Base-by-base conservation (phyloP, 2,329 filamentous ascomycete genomes). In the Arthrobotrys musiformis region DNA sequence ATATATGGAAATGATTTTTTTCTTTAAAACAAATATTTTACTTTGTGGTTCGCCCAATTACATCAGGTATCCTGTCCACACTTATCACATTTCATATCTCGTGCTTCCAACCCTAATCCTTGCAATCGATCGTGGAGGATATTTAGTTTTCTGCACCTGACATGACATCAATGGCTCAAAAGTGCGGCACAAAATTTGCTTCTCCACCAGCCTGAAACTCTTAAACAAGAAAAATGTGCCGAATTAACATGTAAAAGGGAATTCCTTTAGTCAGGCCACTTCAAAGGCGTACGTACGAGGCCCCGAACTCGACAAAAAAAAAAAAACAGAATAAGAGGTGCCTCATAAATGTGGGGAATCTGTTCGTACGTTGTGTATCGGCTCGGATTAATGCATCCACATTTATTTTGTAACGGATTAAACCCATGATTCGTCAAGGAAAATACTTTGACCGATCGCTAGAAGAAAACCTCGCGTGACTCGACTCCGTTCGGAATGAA, bases 171-270 rank as follows among this genome's bases (percentile, higher is more conserved):
- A 69, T 58, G 56, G 70, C 70, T 52, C 37, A 58, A 58, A 58
- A 68, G 42, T 75, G 63, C 62, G 62, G 63, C 70, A 56, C 44
- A 56, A 30, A 35, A 19, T 35, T 35, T 35, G n/a, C 50, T 62
- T 48, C 70, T 63, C 70, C 70, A 75, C 70, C 35, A 42, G 50
- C 46, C 48, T 75, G 70, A 74, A 74, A 74, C 70, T 74, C 62
- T 67, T 67, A 74, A 58, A 63, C 46, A 56, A 58, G 26, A 40
- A 9, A 63, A 48, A 61, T 26, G 22, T 30, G 40, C 54, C 40
- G 40, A 61, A 40, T 61, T 19, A 33, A 50, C 33, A 8, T 30
- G 17, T 44, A 28, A 26, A 44, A 7, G 22, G 48, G 19, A 56
- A 42, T 30, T 52, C 5, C 5, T 63, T 15, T 28, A 50, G 40